Base-by-base conservation (phyloP, 495 filamentous ascomycete genomes). In the Elasticomyces elasticus region DNA sequence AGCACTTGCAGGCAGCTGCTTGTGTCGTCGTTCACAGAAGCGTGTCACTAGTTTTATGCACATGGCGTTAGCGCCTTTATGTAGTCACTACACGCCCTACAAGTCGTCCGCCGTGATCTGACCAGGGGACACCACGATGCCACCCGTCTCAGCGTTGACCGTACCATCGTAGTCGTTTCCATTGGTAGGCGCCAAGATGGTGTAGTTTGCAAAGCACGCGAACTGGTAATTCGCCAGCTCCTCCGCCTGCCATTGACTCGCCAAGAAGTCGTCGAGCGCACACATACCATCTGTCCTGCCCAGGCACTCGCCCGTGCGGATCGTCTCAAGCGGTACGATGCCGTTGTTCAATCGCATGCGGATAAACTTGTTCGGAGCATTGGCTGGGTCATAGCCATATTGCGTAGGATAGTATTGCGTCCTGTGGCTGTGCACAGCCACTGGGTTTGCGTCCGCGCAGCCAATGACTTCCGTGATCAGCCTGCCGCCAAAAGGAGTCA, bases 261-360 rank as follows among this genome's bases (percentile, higher is more conserved):
- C 33, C 1, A 71, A 11, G 51, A 72, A 71, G 3, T 27, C 48
- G 10, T 55, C 49, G 53, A 71, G 22, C 1, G 49, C 56, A 43
- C 69, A 72, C 61, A 72, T 25, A 0, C 69, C 70, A 58, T 71
- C 70, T n/a, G 63, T 55, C 20, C 69, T 41, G 1, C 65, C 63
- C 7, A 35, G 46, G 38, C 69, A 72, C 1, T 40, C 47, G 4
- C 67, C 69, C 1, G 65, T 67, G 20, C 66, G 63, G 33, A 71
- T 68, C 0, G 67, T 68, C 24, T 66, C 57, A 11, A 71, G 37
- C 0, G 70, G 70, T n/a, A 72, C 35, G 42, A 72, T 67, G 7
- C 69, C 69, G 43, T 68, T 63, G 53, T 72, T 72, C 33, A 72
- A 44, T 1, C 69, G 57, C 66, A 71, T 68, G n/a, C 70, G 63